Evolutionary conservation across 192 early-diverging fungal species (phyloP), one percentile per base, ranked within the genome.

Genomic region (Umbelopsis vinacea): DNA sequence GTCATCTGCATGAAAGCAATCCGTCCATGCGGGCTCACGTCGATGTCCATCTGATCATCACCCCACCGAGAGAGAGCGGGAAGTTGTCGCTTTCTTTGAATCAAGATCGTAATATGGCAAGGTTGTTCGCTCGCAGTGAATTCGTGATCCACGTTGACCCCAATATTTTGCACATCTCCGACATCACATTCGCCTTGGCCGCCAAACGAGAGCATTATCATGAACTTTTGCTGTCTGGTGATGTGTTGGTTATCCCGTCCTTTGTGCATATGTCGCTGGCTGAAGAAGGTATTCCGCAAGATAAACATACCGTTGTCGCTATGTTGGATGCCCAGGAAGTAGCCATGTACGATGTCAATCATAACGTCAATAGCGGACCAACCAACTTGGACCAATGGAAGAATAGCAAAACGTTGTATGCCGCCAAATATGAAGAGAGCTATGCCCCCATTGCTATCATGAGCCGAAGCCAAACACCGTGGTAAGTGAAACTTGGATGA

Each of bases 191-290:
- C 50, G 76, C 77, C 17, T 67, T 81, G 24, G 50, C 75, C 12
- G 66, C 74, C 53, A 78, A 74, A 66, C 77, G 69, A 14, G 76
- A 71, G 14, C 57, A 63, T 6, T 53, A 73, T 33, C 12, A 17
- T 12, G 48, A 71, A 15, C 71, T 79, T 17, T 66, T 85, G 7
- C 67, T 74, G 12, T 45, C 74, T 3, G 81, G 83, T 26, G 81
- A 88, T 67, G 74, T 84, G 7, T 75, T 88, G 50, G 77, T 85
- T 0, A 45, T 88, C 2, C 86, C 86, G 17, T 82, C 84, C 33
- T 88, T 88, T 72, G 73, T 67, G 24, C 78, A 78, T 46, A 79
- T 71, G 4, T 70, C 66, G 29, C 4, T 11, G 15, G 57, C 26
- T 17, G 57, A 63, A 37, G 57, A 63, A 37, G 57, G 57, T 14